Percentiles rank a stretch among this genome's conserved stretches.
These are phyloP conservation scores for Rhododendron simsii DNA, from an alignment of 148 eudicot species.

Conservation along the genomic window DNA sequence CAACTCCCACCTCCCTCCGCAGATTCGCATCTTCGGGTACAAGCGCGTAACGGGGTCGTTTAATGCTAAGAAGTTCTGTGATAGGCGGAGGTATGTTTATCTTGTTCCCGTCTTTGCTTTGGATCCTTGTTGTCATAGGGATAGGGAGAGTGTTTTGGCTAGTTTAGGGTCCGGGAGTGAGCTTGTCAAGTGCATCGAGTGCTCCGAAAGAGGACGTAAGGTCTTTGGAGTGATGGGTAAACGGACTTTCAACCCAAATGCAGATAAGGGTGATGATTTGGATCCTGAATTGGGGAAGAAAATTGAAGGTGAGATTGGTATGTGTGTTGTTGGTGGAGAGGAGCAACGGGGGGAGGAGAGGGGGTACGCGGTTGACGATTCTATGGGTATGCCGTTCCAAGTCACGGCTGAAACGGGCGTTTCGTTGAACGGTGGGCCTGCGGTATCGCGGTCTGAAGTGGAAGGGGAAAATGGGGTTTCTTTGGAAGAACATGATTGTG, in stretches of 20 bases:
- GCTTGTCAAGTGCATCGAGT: constrained; percentile 69
- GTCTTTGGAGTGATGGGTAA: constrained; percentile 76
- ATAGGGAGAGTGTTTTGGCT: constrained; percentile 87
- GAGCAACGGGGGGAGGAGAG: not conserved
- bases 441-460: not conserved
- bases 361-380: not conserved
- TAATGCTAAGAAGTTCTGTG: constrained; percentile 79
- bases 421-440: not conserved
- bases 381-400: not conserved
- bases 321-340: not conserved
- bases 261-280: not conserved
- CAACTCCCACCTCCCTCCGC: constrained; percentile 39
- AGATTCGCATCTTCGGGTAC: constrained; percentile 68
- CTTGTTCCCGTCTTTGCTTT: constrained; percentile 84
- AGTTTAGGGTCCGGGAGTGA: constrained; percentile 71
- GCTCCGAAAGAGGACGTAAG: constrained; percentile 86
- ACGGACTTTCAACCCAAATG: constrained; percentile 1
- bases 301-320: not conserved
- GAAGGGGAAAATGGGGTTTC: not conserved
- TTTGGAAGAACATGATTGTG: constrained; percentile 1
- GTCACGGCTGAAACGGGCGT: not conserved
- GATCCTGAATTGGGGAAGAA: not conserved
- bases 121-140: constrained; percentile 64
- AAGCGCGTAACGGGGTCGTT: constrained; percentile 59
- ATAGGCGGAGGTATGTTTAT: constrained; percentile 79